A percentile compares a stretch with the other conserved stretches of the same genome.
phyloP scores from a whole-genome alignment of 176 grass and related monocot genomes.

The Alloteropsis semialata region DNA sequence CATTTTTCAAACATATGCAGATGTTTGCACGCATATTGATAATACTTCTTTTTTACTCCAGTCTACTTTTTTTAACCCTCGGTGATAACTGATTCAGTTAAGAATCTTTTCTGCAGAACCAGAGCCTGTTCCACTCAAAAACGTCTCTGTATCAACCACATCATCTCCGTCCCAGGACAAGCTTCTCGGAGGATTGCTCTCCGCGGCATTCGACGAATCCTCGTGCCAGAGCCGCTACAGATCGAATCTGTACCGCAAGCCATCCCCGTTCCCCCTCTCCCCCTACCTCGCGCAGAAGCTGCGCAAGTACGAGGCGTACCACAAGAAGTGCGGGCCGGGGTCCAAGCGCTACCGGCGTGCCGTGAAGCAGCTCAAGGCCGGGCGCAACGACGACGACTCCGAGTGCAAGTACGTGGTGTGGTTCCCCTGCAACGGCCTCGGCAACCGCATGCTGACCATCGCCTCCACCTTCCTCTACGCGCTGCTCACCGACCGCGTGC shows the following conservation, averaged over 20 bases:
- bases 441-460: conserved; percentile 88
- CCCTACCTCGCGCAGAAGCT: conserved; percentile 67
- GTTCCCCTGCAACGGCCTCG: conserved; percentile 82
- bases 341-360: conserved; percentile 53
- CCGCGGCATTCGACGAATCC: conserved; percentile 48
- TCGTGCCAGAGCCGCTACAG: conserved; percentile 70
- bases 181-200: conserved; percentile 63
- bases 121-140: neutral
- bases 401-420: conserved; percentile 80
- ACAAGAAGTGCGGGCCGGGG: conserved; percentile 82
- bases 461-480: conserved; percentile 78
- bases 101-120: neutral
- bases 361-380: conserved; percentile 57
- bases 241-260: conserved; percentile 57
- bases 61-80: no score
- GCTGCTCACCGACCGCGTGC: conserved; percentile 70
- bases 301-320: conserved; percentile 64
- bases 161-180: conserved; percentile 28
- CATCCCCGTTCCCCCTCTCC: conserved; percentile 58
- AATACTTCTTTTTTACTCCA: no score
- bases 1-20: no score
- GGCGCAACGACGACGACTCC: conserved; percentile 37
- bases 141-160: neutral
- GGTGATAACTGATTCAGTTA: neutral
- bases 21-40: no score